phyloP scores from a whole-genome alignment of 257 asterid genomes.

The Solanum chmielewskii region DNA sequence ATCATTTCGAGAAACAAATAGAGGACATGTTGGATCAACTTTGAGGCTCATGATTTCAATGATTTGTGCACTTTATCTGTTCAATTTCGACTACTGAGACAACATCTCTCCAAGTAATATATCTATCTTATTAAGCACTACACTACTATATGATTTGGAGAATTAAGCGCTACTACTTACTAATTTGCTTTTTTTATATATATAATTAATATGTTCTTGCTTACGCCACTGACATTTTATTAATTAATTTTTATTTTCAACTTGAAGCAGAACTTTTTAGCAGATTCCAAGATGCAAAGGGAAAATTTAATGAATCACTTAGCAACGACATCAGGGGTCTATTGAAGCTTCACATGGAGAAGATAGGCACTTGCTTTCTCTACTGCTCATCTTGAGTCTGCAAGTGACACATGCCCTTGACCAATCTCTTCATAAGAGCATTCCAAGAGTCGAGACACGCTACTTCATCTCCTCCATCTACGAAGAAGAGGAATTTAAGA shows the following conservation, averaged over 20 bases:
- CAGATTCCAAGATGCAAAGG: conserved; percentile 15
- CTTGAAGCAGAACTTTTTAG: background rate
- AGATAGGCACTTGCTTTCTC: conserved; percentile 9
- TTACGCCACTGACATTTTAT: too few relatives aligned
- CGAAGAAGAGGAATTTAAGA: conserved; percentile 3
- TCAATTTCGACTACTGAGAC: conserved; percentile 20
- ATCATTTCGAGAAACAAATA: conserved; percentile 22
- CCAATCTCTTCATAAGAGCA: conserved; percentile 16
- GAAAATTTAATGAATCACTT: conserved; percentile 2
- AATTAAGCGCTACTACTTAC: too few relatives aligned
- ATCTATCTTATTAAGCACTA: too few relatives aligned
- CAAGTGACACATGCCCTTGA: conserved; percentile 17
- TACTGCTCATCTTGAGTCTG: conserved; percentile 2
- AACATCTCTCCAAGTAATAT: conserved; percentile 10
- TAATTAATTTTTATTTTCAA: too few relatives aligned
- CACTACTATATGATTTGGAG: too few relatives aligned
- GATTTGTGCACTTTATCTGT: conserved; percentile 10
- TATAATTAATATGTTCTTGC: too few relatives aligned
- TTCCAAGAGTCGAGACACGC: conserved; percentile 16
- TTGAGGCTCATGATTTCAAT: background rate
- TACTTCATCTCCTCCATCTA: conserved; percentile 12
- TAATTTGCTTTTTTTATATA: too few relatives aligned
- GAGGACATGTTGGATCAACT: background rate
- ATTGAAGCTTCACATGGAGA: conserved; percentile 21
- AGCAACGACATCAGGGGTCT: background rate